Evolutionary conservation across 2,329 filamentous ascomycete genomes (phyloP).

Genomic region (Penicillium hordei): DNA sequence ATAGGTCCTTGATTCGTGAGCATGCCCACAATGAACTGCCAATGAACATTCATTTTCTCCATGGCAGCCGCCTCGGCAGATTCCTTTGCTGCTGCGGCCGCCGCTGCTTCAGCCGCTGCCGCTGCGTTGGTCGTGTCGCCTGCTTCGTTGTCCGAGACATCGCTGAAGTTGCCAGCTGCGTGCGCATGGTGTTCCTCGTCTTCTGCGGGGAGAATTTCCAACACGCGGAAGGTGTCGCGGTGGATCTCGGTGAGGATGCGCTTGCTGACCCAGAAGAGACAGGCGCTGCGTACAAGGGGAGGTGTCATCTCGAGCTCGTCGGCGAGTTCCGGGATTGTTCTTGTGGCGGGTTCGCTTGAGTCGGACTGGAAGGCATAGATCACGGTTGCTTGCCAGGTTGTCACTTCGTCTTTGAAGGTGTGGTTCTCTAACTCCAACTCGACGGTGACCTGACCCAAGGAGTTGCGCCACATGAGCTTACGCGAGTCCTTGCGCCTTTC

Average conservation of each 20-base stretch:
- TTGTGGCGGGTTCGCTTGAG: conserved; percentile 36
- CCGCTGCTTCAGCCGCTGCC: conserved; percentile 44
- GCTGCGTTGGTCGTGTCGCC: conserved; percentile 34
- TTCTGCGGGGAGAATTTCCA: conserved; percentile 52
- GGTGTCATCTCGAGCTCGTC: conserved; percentile 56
- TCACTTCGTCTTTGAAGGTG: conserved; percentile 65
- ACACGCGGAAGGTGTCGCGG: conserved; percentile 55
- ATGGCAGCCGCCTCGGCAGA: conserved; percentile 59
- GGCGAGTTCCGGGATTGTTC: conserved; percentile 46
- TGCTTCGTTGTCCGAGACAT: conserved; percentile 20
- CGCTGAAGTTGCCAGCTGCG: conserved; percentile 21
- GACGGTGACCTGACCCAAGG: conserved; percentile 75
- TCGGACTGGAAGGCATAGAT: conserved; percentile 74
- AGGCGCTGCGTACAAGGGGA: conserved; percentile 57
- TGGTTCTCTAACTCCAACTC: conserved; percentile 83
- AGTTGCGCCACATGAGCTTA: conserved; percentile 84
- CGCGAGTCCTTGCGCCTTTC: conserved; percentile 77
- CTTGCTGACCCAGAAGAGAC: conserved; percentile 64
- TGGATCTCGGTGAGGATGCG: conserved; percentile 51
- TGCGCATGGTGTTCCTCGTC: conserved; percentile 25
- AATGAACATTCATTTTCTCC: conserved; percentile 74
- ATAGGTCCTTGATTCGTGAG: conserved; percentile 87
- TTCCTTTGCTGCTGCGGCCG: conserved; percentile 45
- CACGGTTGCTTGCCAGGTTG: conserved; percentile 84
- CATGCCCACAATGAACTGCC: conserved; percentile 93